phyloP scores from a whole-genome alignment of 2,329 filamentous ascomycete species.

The Mollisiaceae sp. region DNA sequence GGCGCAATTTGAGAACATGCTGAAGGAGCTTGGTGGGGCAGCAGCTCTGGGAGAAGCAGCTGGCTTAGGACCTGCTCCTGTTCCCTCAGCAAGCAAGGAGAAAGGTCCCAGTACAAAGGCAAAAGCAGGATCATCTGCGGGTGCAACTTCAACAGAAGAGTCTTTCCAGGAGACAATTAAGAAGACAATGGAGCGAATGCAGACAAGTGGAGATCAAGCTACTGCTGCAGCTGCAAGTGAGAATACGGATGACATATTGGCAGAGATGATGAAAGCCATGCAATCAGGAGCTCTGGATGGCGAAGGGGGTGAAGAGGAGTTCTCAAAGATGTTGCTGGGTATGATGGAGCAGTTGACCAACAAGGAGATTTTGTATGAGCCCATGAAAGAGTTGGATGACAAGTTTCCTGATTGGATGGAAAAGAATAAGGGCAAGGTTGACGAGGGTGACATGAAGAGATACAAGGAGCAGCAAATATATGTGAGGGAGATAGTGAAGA shows the following conservation, averaged over 20 bases:
- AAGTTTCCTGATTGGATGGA: constrained; percentile 92
- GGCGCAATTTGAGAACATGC: constrained; percentile 77
- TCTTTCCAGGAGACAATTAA: constrained; percentile 92
- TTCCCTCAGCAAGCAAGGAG: constrained; percentile 24
- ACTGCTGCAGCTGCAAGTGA: constrained; percentile 75
- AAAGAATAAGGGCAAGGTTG: constrained; percentile 70
- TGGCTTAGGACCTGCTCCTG: constrained; percentile 34
- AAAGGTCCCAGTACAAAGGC: constrained; percentile 13
- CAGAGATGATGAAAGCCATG: constrained; percentile 92
- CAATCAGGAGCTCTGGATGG: constrained; percentile 66
- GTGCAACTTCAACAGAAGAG: constrained; percentile 53
- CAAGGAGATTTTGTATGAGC: constrained; percentile 97
- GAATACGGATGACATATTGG: constrained; percentile 77
- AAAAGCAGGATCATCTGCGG: constrained; percentile 18
- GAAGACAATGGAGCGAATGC: constrained; percentile 95
- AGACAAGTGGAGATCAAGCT: constrained; percentile 83
- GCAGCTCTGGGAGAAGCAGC: constrained; percentile 45
- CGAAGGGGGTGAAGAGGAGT: constrained; percentile 75
- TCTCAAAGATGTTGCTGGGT: constrained; percentile 91
- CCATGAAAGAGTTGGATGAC: constrained; percentile 94
- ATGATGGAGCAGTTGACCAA: constrained; percentile 99
- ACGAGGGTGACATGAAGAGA: constrained; percentile 74
- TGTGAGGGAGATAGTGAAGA: constrained; percentile 83
- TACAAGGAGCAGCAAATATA: constrained; percentile 82
- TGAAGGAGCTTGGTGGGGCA: constrained; percentile 71